Evolutionary conservation across 805 yeast genomes (phyloP).

Genomic region (Hanseniaspora valbyensis): DNA sequence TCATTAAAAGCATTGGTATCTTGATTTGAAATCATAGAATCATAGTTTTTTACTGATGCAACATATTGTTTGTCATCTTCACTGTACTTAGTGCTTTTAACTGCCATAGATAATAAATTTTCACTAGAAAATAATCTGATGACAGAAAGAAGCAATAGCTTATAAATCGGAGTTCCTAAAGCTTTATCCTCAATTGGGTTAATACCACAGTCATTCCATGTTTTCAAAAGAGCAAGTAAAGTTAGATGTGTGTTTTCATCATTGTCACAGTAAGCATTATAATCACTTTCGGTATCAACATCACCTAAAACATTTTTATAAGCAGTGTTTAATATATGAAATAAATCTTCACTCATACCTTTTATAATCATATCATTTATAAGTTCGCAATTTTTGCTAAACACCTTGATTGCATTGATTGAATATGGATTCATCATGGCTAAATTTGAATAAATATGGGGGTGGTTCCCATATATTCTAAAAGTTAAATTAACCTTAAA

Average conservation of each 20-base stretch:
- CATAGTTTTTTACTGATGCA: slow-evolving; percentile 80
- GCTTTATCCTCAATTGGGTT: slow-evolving; percentile 95
- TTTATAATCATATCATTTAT: slow-evolving; percentile 74
- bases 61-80: slow-evolving; percentile 88
- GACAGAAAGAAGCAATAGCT: slow-evolving; percentile 87
- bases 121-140: slow-evolving; percentile 84
- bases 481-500: slow-evolving; percentile 89
- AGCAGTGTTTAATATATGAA: slow-evolving; percentile 50
- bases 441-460: slow-evolving; percentile 97
- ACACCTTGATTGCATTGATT: slow-evolving; percentile 80
- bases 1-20: slow-evolving; percentile 59
- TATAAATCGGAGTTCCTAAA: slow-evolving; percentile 86
- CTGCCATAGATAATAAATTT: slow-evolving; percentile 63
- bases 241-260: slow-evolving; percentile 83
- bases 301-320: slow-evolving; percentile 67
- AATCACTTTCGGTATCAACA: slow-evolving; percentile 24
- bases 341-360: slow-evolving; percentile 48
- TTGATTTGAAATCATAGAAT: slow-evolving; percentile 64
- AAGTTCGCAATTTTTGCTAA: slow-evolving; percentile 73
- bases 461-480: slow-evolving; percentile 82
- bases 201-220: slow-evolving; percentile 77
- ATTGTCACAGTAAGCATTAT: slow-evolving; percentile 43
- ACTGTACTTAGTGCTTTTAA: slow-evolving; percentile 52
- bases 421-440: slow-evolving; percentile 95
- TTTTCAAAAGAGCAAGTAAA: slow-evolving; percentile 79